phyloP scores from a whole-genome alignment of 805 yeast species.

The Teunomyces panamensis region DNA sequence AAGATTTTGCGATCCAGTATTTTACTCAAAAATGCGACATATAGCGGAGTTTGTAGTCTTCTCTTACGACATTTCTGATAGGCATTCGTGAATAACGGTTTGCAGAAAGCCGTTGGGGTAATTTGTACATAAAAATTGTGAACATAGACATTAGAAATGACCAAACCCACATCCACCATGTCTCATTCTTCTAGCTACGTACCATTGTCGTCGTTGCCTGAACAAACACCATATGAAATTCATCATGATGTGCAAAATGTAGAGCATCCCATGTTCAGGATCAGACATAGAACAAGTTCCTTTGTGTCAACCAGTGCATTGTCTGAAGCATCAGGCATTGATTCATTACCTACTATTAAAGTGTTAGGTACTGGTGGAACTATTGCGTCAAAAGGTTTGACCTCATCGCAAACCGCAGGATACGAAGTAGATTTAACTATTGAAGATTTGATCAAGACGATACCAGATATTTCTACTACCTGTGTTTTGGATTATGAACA shows the following conservation, averaged over 20 bases:
- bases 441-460: slow-evolving; percentile 49
- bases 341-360: slow-evolving; percentile 37
- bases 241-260: slow-evolving; percentile 23
- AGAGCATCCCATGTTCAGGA: slow-evolving; percentile 32
- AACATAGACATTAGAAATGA: neutral
- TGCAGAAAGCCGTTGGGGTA: neutral
- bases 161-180: neutral
- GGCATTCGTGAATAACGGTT: neutral
- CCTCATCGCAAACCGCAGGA: slow-evolving; percentile 51
- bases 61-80: neutral
- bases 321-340: slow-evolving; percentile 11
- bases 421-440: slow-evolving; percentile 51
- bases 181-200: neutral
- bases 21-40: neutral
- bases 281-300: slow-evolving; percentile 35
- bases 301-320: slow-evolving; percentile 13
- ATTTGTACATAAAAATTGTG: neutral
- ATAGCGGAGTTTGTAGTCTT: neutral
- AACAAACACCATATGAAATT: slow-evolving; percentile 13
- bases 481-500: slow-evolving; percentile 63
- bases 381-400: slow-evolving; percentile 51
- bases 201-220: slow-evolving; percentile 4
- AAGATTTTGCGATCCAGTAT: neutral
- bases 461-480: slow-evolving; percentile 53
- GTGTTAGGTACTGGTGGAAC: slow-evolving; percentile 61